Percentiles rank a stretch among this genome's conserved stretches.
Evolutionary conservation across 2,329 filamentous ascomycete genomes (phyloP).

Genomic region (Endocalyx cinctus): DNA sequence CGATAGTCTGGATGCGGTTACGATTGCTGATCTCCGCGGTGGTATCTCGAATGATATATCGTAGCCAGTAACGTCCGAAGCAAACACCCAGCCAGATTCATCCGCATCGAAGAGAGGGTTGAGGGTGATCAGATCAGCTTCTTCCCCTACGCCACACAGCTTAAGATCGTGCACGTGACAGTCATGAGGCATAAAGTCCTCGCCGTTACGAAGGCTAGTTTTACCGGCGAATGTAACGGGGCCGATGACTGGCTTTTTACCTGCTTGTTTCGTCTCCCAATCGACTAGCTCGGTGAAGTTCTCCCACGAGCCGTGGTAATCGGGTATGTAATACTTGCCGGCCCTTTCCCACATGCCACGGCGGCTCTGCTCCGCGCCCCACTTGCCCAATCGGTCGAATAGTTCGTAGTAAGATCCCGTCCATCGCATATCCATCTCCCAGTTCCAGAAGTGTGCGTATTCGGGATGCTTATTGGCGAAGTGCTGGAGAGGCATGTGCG

Average conservation of each 20-base stretch:
- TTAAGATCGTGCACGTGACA: conserved; percentile 49
- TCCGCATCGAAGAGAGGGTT: conserved; percentile 72
- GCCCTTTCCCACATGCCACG: conserved; percentile 75
- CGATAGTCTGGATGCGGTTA: conserved; percentile 66
- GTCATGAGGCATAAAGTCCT: conserved; percentile 49
- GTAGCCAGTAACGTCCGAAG: conserved; percentile 67
- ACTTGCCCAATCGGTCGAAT: conserved; percentile 61
- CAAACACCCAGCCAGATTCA: conserved; percentile 68
- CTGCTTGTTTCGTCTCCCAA: conserved; percentile 50
- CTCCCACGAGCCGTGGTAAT: conserved; percentile 65
- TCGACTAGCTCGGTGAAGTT: conserved; percentile 65
- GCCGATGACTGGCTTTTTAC: conserved; percentile 62
- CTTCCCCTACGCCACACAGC: conserved; percentile 64
- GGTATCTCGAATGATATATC: conserved; percentile 47
- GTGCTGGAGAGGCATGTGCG: conserved; percentile 59
- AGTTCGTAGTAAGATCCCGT: conserved; percentile 68
- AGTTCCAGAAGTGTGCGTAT: conserved; percentile 66
- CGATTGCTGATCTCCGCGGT: conserved; percentile 66
- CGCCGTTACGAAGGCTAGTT: conserved; percentile 43
- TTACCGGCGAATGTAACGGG: conserved; percentile 51
- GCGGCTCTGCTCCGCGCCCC: conserved; percentile 64
- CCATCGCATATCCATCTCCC: conserved; percentile 65
- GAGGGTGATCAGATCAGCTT: conserved; percentile 71
- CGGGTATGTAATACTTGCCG: conserved; percentile 71
- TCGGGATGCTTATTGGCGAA: conserved; percentile 60